These are phyloP conservation scores for Chlamydomonas incerta DNA, from an alignment of 139 green algal genomes.

Conservation along the genomic window DNA sequence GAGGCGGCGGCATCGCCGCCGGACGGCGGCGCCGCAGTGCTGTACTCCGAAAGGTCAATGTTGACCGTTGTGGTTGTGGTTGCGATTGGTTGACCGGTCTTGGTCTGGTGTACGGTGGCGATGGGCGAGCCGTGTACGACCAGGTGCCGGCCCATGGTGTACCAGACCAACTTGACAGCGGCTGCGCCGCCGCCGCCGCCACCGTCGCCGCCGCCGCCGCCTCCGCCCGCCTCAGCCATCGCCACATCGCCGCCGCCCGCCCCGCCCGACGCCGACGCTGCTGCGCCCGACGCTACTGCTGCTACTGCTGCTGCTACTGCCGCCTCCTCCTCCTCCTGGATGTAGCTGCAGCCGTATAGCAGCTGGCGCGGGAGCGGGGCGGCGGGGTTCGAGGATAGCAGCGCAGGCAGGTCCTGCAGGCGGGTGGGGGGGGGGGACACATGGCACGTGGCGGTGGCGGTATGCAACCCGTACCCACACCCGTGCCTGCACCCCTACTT, in stretches of 20 bases:
- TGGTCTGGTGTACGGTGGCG: not conserved
- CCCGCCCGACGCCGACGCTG: not conserved
- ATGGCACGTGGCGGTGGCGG: too few relatives aligned
- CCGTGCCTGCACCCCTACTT: too few relatives aligned
- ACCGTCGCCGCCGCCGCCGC: not conserved
- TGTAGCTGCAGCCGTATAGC: constrained; percentile 15
- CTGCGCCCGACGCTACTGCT: not conserved
- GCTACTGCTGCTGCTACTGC: too few relatives aligned
- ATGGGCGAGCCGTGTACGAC: constrained; percentile 9
- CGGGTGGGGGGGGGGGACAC: too few relatives aligned
- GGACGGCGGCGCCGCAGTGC: not conserved
- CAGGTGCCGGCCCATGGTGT: constrained; percentile 21
- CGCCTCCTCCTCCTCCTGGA: too few relatives aligned
- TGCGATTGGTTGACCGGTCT: not conserved
- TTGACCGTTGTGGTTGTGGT: not conserved
- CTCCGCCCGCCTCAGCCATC: not conserved
- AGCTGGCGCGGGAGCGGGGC: constrained; percentile 1
- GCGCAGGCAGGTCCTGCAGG: not conserved
- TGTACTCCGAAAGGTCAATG: constrained; percentile 34
- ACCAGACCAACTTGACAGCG: constrained; percentile 16
- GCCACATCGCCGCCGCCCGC: not conserved
- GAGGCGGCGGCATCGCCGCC: not conserved
- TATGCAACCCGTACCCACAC: too few relatives aligned
- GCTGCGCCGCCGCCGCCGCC: not conserved
- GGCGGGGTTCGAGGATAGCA: not conserved